These are phyloP conservation scores for Holtermannia corniformis DNA, from an alignment of 768 basidiomycete species.

Conservation along the genomic window DNA sequence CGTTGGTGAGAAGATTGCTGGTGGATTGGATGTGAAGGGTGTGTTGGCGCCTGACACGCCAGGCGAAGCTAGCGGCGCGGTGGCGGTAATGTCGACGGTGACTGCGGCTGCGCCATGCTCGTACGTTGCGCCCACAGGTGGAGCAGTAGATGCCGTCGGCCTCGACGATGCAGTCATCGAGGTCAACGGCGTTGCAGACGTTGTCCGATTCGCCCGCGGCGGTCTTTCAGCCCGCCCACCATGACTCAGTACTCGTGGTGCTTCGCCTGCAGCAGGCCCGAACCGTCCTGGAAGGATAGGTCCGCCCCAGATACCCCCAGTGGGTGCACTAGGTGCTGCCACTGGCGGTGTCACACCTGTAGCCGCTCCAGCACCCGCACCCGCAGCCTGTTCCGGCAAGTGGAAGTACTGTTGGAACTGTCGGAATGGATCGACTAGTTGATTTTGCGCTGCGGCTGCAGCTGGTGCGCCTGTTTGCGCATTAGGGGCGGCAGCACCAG, in stretches of 20 bases:
- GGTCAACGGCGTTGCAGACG: not conserved
- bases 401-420: constrained; percentile 2
- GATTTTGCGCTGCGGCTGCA: constrained; percentile 23
- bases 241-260: constrained; percentile 7
- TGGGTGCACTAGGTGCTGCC: constrained; percentile 13
- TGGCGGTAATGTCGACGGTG: constrained; percentile 8
- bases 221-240: not conserved
- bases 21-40: constrained; percentile 26
- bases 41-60: constrained; percentile 8
- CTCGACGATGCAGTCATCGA: not conserved
- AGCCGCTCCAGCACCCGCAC: too few relatives aligned
- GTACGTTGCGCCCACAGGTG: not conserved
- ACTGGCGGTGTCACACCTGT: constrained; percentile 10
- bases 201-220: too few relatives aligned
- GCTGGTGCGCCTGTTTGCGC: constrained; percentile 32
- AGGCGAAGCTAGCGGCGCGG: not conserved
- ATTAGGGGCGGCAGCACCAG: constrained; percentile 18
- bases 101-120: not conserved
- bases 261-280: constrained; percentile 24
- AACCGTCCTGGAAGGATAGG: constrained; percentile 27
- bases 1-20: constrained; percentile 19
- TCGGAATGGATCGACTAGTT: constrained; percentile 2
- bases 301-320: constrained; percentile 30
- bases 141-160: not conserved
- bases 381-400: constrained; percentile 39